Conservation (phyloP, 805 yeast genomes). For the Candida railenensis region DNA sequence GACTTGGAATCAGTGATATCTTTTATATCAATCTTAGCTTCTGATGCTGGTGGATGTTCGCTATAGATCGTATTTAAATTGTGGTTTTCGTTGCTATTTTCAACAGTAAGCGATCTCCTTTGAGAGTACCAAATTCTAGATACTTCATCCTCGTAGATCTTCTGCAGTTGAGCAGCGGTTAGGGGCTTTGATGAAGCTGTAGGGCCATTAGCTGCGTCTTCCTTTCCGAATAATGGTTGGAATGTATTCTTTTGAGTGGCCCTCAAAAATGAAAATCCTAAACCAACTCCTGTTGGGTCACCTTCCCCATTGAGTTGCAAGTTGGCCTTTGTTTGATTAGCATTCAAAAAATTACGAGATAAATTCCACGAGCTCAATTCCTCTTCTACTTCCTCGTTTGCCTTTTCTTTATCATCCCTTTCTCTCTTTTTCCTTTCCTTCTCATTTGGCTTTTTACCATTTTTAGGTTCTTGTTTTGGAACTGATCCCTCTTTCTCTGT, state of each 20-base stretch:
- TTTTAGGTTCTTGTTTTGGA: background rate
- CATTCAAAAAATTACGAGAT: conserved; percentile 86
- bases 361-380: conserved; percentile 93
- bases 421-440: conserved; percentile 25
- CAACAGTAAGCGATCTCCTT: conserved; percentile 51
- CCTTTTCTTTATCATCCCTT: conserved; percentile 29
- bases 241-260: conserved; percentile 97
- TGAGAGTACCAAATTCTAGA: conserved; percentile 88
- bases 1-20: conserved; percentile 17
- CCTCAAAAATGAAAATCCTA: conserved; percentile 82
- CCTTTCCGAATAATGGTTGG: conserved; percentile 30
- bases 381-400: conserved; percentile 65
- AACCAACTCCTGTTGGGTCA: conserved; percentile 89
- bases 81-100: conserved; percentile 33
- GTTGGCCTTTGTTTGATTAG: conserved; percentile 97
- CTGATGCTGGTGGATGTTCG: conserved; percentile 35
- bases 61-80: conserved; percentile 35
- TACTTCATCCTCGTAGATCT: conserved; percentile 88
- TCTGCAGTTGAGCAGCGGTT: conserved; percentile 65
- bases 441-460: conserved; percentile 5
- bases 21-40: conserved; percentile 31
- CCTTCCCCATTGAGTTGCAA: conserved; percentile 92
- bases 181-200: conserved; percentile 39
- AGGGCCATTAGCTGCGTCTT: conserved; percentile 24
- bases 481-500: conserved; percentile 5